Evolutionary conservation across 2,329 filamentous ascomycete species (phyloP).

Genomic region (Arachnopeziza araneosa): DNA sequence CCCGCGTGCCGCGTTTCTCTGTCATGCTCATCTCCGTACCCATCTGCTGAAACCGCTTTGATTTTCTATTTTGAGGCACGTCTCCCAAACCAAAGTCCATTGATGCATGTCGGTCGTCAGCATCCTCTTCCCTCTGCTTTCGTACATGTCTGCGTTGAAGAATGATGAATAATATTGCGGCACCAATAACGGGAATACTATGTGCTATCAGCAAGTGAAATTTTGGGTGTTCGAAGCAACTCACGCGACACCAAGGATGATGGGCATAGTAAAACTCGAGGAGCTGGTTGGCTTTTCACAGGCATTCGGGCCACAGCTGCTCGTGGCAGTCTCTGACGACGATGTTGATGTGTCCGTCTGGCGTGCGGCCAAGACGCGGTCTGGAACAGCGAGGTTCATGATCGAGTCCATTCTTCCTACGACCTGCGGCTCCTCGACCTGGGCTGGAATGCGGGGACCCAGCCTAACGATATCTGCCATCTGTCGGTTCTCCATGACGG

Average conservation of each 20-base stretch:
- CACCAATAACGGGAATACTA: slow-evolving; percentile 71
- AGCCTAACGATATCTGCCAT: slow-evolving; percentile 25
- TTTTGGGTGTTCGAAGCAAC: slow-evolving; percentile 32
- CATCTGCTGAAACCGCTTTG: slow-evolving; percentile 10
- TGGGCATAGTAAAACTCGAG: slow-evolving; percentile 55
- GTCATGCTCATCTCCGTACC: slow-evolving; percentile 6
- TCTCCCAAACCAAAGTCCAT: slow-evolving; percentile 84
- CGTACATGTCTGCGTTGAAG: slow-evolving; percentile 74
- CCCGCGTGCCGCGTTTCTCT: slow-evolving; percentile 14
- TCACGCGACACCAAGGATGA: slow-evolving; percentile 66
- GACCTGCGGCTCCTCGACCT: slow-evolving; percentile 3
- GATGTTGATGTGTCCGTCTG: slow-evolving; percentile 19
- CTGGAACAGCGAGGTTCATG: slow-evolving; percentile 22
- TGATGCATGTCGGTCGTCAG: slow-evolving; percentile 79
- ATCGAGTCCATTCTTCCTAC: slow-evolving; percentile 21
- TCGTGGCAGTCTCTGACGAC: slow-evolving; percentile 19
- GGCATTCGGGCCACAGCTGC: slow-evolving; percentile 35
- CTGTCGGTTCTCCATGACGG: slow-evolving; percentile 19
- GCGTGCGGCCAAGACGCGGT: slow-evolving; percentile 20
- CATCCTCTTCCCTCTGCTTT: slow-evolving; percentile 71
- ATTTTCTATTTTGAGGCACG: slow-evolving; percentile 27
- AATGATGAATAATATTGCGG: slow-evolving; percentile 62
- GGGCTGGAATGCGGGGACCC: slow-evolving; percentile 19
- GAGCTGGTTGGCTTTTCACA: slow-evolving; percentile 57
- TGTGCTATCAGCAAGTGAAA: not conserved